Base-by-base conservation (phyloP, 2,329 filamentous ascomycete species). In the Phoma sp. region DNA sequence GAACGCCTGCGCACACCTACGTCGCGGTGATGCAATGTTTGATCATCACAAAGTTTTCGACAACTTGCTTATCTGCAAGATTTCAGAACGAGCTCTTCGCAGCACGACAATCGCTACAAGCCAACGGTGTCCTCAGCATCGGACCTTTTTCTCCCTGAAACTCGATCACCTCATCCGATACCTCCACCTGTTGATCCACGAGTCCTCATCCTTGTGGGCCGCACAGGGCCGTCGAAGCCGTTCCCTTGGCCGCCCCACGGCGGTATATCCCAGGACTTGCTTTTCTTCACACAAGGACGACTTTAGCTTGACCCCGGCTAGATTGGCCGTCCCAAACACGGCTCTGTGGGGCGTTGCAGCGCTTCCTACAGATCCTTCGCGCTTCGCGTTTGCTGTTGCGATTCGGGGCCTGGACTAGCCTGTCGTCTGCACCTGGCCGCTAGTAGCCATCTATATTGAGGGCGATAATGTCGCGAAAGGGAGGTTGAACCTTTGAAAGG, bases 21-120 rank as follows among this genome's bases (percentile, higher is more conserved):
- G 52, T 55, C 43, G 52, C 37, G n/a, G 47, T 55, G 52, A 55
- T 51, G 46, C 46, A 55, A 55, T 43, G n/a, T 24, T 12, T 21
- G n/a, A 37, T 32, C 17, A 2, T 25, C 38, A 25, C 37, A 24
- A 15, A 7, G 38, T 10, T 25, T n/a, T 22, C 21, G 37, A 40
- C 22, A 6, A 17, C 17, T 48, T 36, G 17, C 32, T 24, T 53
- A 13, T 40, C 25, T 24, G 13, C 19, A 27, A 32, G 8, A 19
- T n/a, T 35, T 32, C 40, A 43, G 40, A 35, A 24, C 9, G 27
- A 29, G 8, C 27, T 29, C 7, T 21, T 36, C 15, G 44, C 38
- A 36, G 2, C 31, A 38, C 7, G 22, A 21, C 22, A 31, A 21
- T 8, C 17, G n/a, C 19, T 40, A 35, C 24, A 35, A 35, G 17